Percentiles rank a stretch among this genome's conserved stretches.
phyloP scores from a whole-genome alignment of 306 rosid genomes.

The Gillenia trifoliata region DNA sequence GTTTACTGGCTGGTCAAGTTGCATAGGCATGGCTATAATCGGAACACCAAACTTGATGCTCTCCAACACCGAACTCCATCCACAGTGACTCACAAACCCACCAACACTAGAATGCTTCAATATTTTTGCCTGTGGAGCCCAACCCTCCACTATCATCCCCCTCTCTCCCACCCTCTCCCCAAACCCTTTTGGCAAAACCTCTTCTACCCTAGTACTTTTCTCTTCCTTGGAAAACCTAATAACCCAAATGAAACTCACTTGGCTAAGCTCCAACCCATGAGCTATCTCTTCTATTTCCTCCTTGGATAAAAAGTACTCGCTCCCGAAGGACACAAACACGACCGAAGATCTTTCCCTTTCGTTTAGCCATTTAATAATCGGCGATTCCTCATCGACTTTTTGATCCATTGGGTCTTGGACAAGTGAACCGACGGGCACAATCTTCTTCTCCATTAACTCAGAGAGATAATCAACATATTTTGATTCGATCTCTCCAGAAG shows the following conservation, averaged over 20 bases:
- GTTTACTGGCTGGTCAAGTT: conserved; percentile 19
- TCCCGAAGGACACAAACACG: conserved; percentile 26
- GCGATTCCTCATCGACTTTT: neutral
- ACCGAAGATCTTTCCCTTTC: conserved; percentile 12
- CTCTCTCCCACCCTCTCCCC: conserved; percentile 2
- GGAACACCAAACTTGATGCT: conserved; percentile 24
- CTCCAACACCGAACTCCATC: conserved; percentile 34
- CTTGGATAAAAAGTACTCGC: conserved; percentile 17
- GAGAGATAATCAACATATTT: conserved; percentile 18
- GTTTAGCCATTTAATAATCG: conserved; percentile 11
- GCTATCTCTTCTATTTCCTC: conserved; percentile 23
- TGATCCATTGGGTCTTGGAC: conserved; percentile 1
- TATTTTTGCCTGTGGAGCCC: conserved; percentile 29
- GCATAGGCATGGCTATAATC: conserved; percentile 22
- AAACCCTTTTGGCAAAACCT: conserved; percentile 18
- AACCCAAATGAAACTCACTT: neutral
- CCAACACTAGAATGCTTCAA: conserved; percentile 17
- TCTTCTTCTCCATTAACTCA: neutral
- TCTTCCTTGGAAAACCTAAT: conserved; percentile 11
- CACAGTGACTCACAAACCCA: conserved; percentile 36
- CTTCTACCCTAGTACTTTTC: neutral
- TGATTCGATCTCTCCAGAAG: conserved; percentile 14
- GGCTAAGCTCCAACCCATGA: conserved; percentile 17
- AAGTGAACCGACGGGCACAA: conserved; percentile 20
- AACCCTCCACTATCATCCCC: conserved; percentile 8